phyloP scores from a whole-genome alignment of 805 yeast genomes.

The Starmera quercuum region DNA sequence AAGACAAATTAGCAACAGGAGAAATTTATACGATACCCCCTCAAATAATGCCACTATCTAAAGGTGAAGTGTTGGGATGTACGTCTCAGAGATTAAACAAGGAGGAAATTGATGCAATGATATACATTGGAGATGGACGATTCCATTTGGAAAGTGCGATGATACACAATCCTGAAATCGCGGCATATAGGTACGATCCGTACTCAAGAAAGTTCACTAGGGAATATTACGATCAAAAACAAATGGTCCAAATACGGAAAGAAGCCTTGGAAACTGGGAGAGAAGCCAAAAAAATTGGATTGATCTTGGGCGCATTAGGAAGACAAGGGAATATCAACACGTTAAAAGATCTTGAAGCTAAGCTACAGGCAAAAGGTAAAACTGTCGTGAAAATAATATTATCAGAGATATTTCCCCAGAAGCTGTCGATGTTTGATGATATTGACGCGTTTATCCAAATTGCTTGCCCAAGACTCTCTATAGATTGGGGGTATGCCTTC shows the following conservation, averaged over 20 bases:
- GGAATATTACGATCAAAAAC: slow-evolving; percentile 82
- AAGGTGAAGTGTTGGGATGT: slow-evolving; percentile 95
- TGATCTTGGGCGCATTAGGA: slow-evolving; percentile 89
- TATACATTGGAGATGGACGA: slow-evolving; percentile 93
- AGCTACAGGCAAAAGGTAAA: slow-evolving; percentile 46
- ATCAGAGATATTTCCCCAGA: slow-evolving; percentile 90
- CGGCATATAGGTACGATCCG: slow-evolving; percentile 93
- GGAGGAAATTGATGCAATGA: slow-evolving; percentile 65
- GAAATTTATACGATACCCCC: slow-evolving; percentile 68
- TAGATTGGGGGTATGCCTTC: slow-evolving; percentile 99
- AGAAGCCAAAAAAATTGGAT: slow-evolving; percentile 60
- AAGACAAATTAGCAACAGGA: slow-evolving; percentile 48
- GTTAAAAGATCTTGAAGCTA: slow-evolving; percentile 53
- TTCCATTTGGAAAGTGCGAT: slow-evolving; percentile 93
- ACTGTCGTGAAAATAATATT: slow-evolving; percentile 74
- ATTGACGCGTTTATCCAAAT: slow-evolving; percentile 95
- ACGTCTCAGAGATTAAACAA: slow-evolving; percentile 78
- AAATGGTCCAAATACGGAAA: slow-evolving; percentile 65
- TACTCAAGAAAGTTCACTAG: slow-evolving; percentile 85
- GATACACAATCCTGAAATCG: slow-evolving; percentile 92
- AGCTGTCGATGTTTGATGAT: slow-evolving; percentile 85
- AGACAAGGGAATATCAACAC: slow-evolving; percentile 89
- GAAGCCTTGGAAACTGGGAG: slow-evolving; percentile 65
- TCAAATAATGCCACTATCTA: slow-evolving; percentile 85
- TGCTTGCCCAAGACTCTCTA: slow-evolving; percentile 92